Percentiles rank a stretch among this genome's conserved stretches.
These are phyloP conservation scores for Diaporthe caulivora DNA, from an alignment of 2,329 filamentous ascomycete species.

Conservation along the genomic window DNA sequence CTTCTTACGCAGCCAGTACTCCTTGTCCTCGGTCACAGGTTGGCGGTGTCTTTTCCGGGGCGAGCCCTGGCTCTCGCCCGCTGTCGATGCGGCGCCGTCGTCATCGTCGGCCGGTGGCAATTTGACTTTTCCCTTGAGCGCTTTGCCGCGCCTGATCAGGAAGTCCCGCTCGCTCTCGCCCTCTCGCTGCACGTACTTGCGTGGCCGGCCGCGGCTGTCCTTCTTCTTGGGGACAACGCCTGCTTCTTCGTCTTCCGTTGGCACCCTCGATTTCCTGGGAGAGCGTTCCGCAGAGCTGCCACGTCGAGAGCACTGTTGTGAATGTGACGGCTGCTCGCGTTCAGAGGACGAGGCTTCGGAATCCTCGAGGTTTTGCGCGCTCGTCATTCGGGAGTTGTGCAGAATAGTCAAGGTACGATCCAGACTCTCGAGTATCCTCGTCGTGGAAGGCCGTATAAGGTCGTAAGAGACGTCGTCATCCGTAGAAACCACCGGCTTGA, in stretches of 20 bases:
- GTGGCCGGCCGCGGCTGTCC: conserved; percentile 41
- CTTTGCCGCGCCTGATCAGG: conserved; percentile 49
- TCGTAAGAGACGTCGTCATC: conserved; percentile 77
- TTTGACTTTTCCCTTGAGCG: conserved; percentile 52
- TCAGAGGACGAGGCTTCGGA: conserved; percentile 44
- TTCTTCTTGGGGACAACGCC: background rate
- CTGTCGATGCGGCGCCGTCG: conserved; percentile 44
- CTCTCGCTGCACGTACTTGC: conserved; percentile 39
- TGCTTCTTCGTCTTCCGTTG: background rate
- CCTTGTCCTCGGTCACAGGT: conserved; percentile 42
- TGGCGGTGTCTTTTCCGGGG: conserved; percentile 39
- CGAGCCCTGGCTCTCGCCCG: conserved; percentile 40
- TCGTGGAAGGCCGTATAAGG: conserved; percentile 75
- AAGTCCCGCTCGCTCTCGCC: conserved; percentile 52
- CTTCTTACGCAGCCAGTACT: conserved; percentile 38
- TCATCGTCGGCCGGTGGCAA: conserved; percentile 49
- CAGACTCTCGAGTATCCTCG: conserved; percentile 77
- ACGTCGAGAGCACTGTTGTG: background rate
- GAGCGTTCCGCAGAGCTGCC: conserved; percentile 10
- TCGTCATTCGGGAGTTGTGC: conserved; percentile 72
- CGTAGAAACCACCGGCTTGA: conserved; percentile 69
- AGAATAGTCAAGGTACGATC: conserved; percentile 79
- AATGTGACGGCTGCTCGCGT: conserved; percentile 1
- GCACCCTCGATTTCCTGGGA: conserved; percentile 1
- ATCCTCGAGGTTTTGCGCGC: conserved; percentile 52